phyloP scores from a whole-genome alignment of 768 basidiomycete species.

The Tricholoma terreum region DNA sequence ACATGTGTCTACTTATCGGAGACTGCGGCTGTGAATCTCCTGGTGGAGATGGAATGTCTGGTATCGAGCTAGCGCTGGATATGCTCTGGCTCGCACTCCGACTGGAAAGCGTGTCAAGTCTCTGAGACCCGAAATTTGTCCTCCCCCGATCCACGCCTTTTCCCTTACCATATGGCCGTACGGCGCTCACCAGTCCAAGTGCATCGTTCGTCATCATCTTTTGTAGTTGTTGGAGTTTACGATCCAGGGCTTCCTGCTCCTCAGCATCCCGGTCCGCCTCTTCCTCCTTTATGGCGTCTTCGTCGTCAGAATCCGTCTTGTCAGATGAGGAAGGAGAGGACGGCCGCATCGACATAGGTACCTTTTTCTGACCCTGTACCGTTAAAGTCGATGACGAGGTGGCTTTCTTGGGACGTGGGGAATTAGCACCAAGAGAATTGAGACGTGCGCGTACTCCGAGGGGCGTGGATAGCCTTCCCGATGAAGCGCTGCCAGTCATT shows the following conservation, averaged over 20 bases:
- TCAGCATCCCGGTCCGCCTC: conserved; percentile 66
- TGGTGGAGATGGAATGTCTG: conserved; percentile 75
- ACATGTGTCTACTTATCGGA: conserved; percentile 49
- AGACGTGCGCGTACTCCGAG: conserved; percentile 68
- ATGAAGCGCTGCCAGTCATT: conserved; percentile 33
- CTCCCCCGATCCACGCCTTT: conserved; percentile 48
- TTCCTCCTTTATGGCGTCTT: conserved; percentile 62
- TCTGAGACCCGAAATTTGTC: conserved; percentile 29
- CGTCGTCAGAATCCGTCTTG: conserved; percentile 55
- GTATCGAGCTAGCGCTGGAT: conserved; percentile 73
- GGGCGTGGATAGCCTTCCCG: conserved; percentile 49
- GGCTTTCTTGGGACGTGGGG: conserved; percentile 50
- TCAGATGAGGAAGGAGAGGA: conserved; percentile 54
- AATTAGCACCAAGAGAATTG: conserved; percentile 60
- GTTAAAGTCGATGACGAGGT: conserved; percentile 73
- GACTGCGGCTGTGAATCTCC: conserved; percentile 52
- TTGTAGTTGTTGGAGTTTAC: conserved; percentile 67
- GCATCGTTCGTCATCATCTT: conserved; percentile 71
- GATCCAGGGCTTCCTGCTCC: conserved; percentile 63
- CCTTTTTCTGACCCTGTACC: conserved; percentile 49
- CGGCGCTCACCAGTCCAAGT: conserved; percentile 60
- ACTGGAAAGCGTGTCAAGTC: conserved; percentile 43
- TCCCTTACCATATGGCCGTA: conserved; percentile 34
- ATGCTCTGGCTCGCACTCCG: conserved; percentile 66
- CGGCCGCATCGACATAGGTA: conserved; percentile 36